Percentiles rank a stretch among this genome's conserved stretches.
Evolutionary conservation across 2,329 filamentous ascomycete species (phyloP).

Genomic region (Macroventuria anomochaeta): DNA sequence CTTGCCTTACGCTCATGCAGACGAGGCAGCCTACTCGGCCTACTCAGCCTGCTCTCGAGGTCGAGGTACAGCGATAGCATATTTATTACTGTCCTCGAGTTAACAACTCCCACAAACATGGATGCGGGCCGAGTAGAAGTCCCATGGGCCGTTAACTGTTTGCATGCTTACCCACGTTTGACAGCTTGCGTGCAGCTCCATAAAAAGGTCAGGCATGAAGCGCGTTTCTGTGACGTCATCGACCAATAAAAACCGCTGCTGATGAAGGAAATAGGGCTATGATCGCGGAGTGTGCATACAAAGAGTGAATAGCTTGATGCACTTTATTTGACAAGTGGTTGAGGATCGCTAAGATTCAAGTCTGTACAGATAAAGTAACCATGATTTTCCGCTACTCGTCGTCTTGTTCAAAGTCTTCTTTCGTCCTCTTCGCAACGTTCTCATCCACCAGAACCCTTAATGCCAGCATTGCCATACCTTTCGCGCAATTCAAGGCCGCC

Average conservation of each 20-base stretch:
- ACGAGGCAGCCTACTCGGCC: not conserved
- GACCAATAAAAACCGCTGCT: too few species aligned
- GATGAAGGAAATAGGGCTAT: too few species aligned
- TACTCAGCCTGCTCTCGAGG: not conserved
- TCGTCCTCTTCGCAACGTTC: slow-evolving; percentile 18
- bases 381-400: slow-evolving; percentile 3
- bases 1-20: not conserved
- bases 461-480: slow-evolving; percentile 52
- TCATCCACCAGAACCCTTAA: slow-evolving; percentile 26
- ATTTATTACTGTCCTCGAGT: not conserved
- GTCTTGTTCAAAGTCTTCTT: slow-evolving; percentile 24
- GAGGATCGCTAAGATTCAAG: too few species aligned
- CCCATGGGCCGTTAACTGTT: not conserved
- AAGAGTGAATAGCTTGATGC: too few species aligned
- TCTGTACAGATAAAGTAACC: too few species aligned
- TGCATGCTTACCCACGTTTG: not conserved
- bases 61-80: not conserved
- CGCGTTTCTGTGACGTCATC: slow-evolving; percentile 2
- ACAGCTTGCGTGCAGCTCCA: too few species aligned
- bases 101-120: not conserved
- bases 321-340: too few species aligned
- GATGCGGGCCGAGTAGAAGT: slow-evolving; percentile 1
- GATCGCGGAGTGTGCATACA: not conserved
- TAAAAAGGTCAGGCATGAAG: too few species aligned
- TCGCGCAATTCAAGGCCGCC: slow-evolving; percentile 54